Conservation (phyloP, 192 early-diverging fungal species). For the Lunasporangiospora selenospora region DNA sequence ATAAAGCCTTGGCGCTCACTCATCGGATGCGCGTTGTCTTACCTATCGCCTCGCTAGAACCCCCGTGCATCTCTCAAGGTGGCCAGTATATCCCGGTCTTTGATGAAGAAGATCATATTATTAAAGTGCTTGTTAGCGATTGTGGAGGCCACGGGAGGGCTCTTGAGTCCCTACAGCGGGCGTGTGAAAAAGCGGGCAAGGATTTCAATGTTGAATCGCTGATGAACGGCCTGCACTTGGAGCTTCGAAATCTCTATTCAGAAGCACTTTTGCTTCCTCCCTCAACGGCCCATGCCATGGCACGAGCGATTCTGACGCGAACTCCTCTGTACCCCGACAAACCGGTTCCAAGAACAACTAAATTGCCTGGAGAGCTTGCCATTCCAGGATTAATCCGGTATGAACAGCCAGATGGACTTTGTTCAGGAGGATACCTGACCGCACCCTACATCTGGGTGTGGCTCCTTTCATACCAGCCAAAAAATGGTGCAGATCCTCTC, state of each 20-base stretch:
- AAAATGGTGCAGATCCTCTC: slow-evolving; percentile 14
- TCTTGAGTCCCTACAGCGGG: slow-evolving; percentile 25
- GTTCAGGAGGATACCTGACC: slow-evolving; percentile 3
- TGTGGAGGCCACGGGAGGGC: slow-evolving; percentile 50
- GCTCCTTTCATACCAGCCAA: slow-evolving; percentile 23
- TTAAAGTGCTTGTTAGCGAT: slow-evolving; percentile 38
- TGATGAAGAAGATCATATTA: slow-evolving; percentile 25
- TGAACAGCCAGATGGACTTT: neutral
- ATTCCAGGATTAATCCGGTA: slow-evolving; percentile 28
- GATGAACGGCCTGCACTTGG: slow-evolving; percentile 15
- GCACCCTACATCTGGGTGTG: slow-evolving; percentile 46
- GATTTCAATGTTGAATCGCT: slow-evolving; percentile 18
- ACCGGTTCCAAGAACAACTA: slow-evolving; percentile 17
- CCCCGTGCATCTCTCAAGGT: slow-evolving; percentile 13
- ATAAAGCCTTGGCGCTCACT: slow-evolving; percentile 18
- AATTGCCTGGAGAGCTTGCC: slow-evolving; percentile 21
- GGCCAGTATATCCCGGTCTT: slow-evolving; percentile 13
- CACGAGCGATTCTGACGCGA: slow-evolving; percentile 24
- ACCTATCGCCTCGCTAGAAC: slow-evolving; percentile 34
- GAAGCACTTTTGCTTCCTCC: slow-evolving; percentile 10
- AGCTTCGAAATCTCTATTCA: slow-evolving; percentile 18
- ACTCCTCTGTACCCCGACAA: slow-evolving; percentile 8
- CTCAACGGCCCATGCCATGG: slow-evolving; percentile 14
- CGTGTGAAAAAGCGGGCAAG: neutral
- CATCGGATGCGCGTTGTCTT: slow-evolving; percentile 23